Conservation (phyloP, 164 flowering plant genomes). For the Sedum album region DNA sequence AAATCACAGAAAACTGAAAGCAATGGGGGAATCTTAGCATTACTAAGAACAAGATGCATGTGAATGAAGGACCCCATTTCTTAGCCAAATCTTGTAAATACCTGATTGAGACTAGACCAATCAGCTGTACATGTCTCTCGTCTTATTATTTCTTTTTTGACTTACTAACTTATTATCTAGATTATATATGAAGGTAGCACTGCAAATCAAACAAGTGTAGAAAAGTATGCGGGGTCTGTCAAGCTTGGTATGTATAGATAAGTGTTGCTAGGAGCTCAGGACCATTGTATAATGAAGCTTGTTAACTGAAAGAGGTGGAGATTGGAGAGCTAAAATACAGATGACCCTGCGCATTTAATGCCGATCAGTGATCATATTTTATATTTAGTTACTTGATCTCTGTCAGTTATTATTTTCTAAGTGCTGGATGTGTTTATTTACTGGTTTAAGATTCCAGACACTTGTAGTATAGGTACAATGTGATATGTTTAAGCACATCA, state of each 20-base stretch:
- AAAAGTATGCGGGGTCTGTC: neutral
- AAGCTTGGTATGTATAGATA: neutral
- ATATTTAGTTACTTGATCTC: too few relatives aligned
- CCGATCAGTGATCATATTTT: neutral
- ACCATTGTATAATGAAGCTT: neutral
- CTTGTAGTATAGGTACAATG: neutral
- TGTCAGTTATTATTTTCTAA: too few relatives aligned
- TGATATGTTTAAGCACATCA: neutral
- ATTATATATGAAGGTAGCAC: neutral
- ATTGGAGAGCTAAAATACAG: neutral
- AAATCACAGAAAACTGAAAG: neutral
- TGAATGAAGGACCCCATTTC: constrained; percentile 4
- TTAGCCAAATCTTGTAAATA: neutral
- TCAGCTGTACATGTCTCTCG: too few relatives aligned
- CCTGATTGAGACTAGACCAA: constrained; percentile 4
- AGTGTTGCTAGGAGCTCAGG: neutral
- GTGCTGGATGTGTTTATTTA: neutral
- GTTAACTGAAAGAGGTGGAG: neutral
- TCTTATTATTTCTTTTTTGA: too few relatives aligned
- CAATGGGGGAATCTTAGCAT: neutral
- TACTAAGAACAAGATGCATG: neutral
- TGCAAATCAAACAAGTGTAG: neutral
- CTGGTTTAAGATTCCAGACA: neutral
- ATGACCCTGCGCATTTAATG: neutral
- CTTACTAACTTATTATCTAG: too few relatives aligned